Percentiles rank a stretch among this genome's conserved stretches.
Conservation (phyloP, 2,329 filamentous ascomycete genomes). For the Nakataea oryzae region DNA sequence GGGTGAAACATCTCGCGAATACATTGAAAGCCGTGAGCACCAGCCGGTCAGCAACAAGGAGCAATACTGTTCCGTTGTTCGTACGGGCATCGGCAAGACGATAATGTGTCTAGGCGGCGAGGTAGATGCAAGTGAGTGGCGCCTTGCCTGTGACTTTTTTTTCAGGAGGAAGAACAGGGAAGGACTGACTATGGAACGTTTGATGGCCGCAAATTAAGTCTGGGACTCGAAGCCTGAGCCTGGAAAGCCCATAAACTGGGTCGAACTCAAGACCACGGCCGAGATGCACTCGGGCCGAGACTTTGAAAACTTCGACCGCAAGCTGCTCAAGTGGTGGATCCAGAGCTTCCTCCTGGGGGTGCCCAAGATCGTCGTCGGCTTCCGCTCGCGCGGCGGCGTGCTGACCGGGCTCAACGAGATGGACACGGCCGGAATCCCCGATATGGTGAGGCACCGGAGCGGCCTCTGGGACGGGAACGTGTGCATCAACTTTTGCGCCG, state of each 20-base stretch:
- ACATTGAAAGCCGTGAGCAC: constrained; percentile 66
- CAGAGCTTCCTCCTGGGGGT: constrained; percentile 93
- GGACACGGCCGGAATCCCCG: constrained; percentile 68
- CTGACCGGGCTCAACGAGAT: constrained; percentile 67
- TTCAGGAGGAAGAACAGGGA: no score
- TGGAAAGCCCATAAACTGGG: constrained; percentile 71
- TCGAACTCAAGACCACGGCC: constrained; percentile 87
- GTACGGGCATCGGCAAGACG: constrained; percentile 71
- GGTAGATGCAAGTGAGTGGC: constrained; percentile 67
- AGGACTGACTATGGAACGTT: not conserved
- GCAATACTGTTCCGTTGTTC: constrained; percentile 92
- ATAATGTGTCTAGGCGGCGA: constrained; percentile 79
- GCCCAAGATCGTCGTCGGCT: constrained; percentile 84
- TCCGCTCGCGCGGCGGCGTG: constrained; percentile 62
- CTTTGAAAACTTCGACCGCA: constrained; percentile 69
- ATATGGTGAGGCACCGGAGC: constrained; percentile 56
- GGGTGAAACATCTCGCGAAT: constrained; percentile 59
- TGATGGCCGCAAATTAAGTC: constrained; percentile 35
- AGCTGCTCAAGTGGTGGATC: constrained; percentile 92
- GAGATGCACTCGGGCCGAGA: constrained; percentile 60
- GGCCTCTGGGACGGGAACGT: constrained; percentile 81
- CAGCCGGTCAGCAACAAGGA: constrained; percentile 76
- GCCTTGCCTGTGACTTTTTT: not conserved
- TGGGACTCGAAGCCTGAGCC: constrained; percentile 72
- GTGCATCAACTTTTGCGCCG: constrained; percentile 81